phyloP scores from a whole-genome alignment of 306 rosid species.

The Oxytropis ochrocephala region DNA sequence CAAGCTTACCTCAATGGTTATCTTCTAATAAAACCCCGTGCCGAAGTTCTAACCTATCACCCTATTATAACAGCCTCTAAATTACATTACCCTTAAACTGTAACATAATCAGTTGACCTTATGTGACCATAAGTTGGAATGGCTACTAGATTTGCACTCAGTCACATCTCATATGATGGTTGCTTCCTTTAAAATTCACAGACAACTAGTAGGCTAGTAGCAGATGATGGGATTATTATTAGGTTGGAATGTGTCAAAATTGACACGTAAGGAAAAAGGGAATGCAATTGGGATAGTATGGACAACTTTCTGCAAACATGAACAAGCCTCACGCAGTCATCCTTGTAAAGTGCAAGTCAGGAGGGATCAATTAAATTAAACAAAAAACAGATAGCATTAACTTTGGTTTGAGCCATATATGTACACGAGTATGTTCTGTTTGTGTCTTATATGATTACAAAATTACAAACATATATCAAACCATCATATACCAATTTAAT shows the following conservation, averaged over 20 bases:
- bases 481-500: neutral
- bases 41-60: neutral
- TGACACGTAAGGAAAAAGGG: neutral
- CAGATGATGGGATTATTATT: neutral
- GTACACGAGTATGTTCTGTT: neutral
- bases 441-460: neutral
- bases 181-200: neutral
- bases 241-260: neutral
- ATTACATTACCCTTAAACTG: neutral
- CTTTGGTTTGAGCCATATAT: neutral
- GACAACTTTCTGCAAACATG: neutral
- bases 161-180: constrained; percentile 1
- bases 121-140: neutral
- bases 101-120: neutral
- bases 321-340: neutral
- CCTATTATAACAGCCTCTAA: neutral
- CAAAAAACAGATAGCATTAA: neutral
- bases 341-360: neutral
- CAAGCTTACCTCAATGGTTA: neutral
- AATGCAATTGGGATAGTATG: neutral
- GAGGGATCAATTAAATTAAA: neutral
- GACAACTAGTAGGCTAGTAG: constrained; percentile 2
- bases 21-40: neutral
- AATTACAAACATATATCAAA: neutral
- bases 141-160: neutral